A percentile compares a stretch with the other conserved stretches of the same genome.
Evolutionary conservation across 2,329 filamentous ascomycete genomes (phyloP).

Genomic region (Harringtonia lauricola): DNA sequence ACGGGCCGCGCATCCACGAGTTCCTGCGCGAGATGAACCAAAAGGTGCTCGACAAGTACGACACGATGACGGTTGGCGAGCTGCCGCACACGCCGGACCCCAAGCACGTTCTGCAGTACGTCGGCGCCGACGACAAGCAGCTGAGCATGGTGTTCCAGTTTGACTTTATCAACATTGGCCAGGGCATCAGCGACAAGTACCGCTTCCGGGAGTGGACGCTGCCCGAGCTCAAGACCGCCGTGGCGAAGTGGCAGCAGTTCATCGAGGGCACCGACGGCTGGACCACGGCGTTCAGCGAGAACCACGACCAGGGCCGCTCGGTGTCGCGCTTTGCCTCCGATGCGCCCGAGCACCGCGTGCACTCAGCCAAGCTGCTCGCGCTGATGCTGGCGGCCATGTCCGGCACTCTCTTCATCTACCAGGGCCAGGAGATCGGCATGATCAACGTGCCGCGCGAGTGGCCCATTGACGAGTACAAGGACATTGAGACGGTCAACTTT

Average conservation of each 20-base stretch:
- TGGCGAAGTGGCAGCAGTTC: conserved; percentile 38
- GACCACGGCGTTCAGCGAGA: conserved; percentile 52
- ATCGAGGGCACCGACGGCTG: conserved; percentile 42
- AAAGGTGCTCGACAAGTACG: conserved; percentile 45
- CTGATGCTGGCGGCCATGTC: conserved; percentile 34
- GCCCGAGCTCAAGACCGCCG: conserved; percentile 27
- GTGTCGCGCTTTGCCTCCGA: conserved; percentile 41
- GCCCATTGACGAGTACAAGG: conserved; percentile 34
- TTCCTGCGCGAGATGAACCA: conserved; percentile 55
- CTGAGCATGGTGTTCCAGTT: conserved; percentile 63
- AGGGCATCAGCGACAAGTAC: conserved; percentile 34
- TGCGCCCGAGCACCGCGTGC: conserved; percentile 26
- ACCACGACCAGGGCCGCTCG: conserved; percentile 49
- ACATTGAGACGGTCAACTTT: conserved; percentile 37
- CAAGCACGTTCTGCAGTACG: conserved; percentile 45
- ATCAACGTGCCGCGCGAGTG: conserved; percentile 38
- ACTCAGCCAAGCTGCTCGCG: conserved; percentile 41
- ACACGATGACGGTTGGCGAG: conserved; percentile 62
- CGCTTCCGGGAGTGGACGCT: conserved; percentile 39
- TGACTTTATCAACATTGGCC: conserved; percentile 50
- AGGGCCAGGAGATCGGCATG: conserved; percentile 52
- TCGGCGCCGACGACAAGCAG: conserved; percentile 45
- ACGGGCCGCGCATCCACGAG: conserved; percentile 59
- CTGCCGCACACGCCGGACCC: conserved; percentile 51
- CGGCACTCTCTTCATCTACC: conserved; percentile 48